Evolutionary conservation across 129 eudicot species (phyloP).

Genomic region (Flaveria linearis): DNA sequence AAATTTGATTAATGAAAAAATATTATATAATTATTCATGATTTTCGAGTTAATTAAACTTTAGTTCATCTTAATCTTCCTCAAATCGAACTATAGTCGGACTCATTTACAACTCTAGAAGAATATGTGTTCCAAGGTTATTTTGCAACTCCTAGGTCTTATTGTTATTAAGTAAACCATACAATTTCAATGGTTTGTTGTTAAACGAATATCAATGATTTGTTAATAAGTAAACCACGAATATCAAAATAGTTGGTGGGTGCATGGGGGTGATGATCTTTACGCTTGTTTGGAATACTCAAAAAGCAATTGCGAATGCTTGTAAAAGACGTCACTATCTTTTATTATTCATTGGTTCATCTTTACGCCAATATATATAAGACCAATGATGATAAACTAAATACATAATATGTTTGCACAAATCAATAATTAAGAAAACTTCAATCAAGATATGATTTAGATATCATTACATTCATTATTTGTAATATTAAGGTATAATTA

Average conservation of each 20-base stretch:
- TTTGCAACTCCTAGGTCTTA: too few species aligned
- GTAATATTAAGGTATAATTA: neutral
- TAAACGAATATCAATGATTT: neutral
- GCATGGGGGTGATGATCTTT: constrained; percentile 29
- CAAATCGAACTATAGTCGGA: too few species aligned
- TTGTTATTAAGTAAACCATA: neutral
- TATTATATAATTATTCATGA: too few species aligned
- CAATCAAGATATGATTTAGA: too few species aligned
- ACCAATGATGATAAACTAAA: neutral
- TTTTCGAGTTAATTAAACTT: too few species aligned
- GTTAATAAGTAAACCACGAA: neutral
- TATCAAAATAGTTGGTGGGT: constrained; percentile 14
- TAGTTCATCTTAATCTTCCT: too few species aligned
- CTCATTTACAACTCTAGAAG: too few species aligned
- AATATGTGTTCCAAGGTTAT: too few species aligned
- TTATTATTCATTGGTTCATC: constrained; percentile 29
- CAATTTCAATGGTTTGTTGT: neutral
- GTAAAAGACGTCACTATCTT: constrained; percentile 18
- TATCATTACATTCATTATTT: too few species aligned
- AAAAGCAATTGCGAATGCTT: constrained; percentile 39
- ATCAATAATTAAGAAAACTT: constrained; percentile 1
- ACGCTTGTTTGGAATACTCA: constrained; percentile 34
- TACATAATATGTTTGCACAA: constrained; percentile 3
- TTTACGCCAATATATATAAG: constrained; percentile 31
- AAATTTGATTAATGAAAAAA: too few species aligned